Conservation (phyloP, 805 yeast genomes). For the Yamadazyma kitorensis region DNA sequence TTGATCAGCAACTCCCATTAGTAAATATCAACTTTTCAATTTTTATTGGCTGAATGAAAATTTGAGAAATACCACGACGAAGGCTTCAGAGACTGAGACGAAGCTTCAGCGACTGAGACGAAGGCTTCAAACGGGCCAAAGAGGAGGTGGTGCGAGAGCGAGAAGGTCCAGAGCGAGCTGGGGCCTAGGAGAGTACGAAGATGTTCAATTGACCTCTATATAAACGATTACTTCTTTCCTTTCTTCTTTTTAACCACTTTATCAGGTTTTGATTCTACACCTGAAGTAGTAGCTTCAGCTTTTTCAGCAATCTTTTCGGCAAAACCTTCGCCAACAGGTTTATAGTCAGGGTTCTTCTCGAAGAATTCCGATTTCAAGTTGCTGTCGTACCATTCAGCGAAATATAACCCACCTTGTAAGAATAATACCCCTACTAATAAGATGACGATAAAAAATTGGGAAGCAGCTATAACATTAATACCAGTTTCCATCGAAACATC, state of each 20-base stretch:
- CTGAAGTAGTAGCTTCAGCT: slow-evolving; percentile 11
- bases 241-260: slow-evolving; percentile 8
- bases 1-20: slow-evolving; percentile 30
- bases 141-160: too few species aligned
- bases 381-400: slow-evolving; percentile 64
- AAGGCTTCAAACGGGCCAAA: too few species aligned
- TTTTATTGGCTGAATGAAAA: slow-evolving; percentile 17
- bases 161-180: too few species aligned
- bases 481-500: slow-evolving; percentile 88
- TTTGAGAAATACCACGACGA: too few species aligned
- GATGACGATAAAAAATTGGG: slow-evolving; percentile 71
- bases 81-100: too few species aligned
- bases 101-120: too few species aligned
- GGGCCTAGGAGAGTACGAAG: too few species aligned
- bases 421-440: slow-evolving; percentile 75
- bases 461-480: slow-evolving; percentile 86
- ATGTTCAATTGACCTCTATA: too few species aligned
- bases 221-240: slow-evolving; percentile 14
- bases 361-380: slow-evolving; percentile 32
- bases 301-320: slow-evolving; percentile 11
- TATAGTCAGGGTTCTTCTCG: slow-evolving; percentile 24
- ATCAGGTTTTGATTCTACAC: slow-evolving; percentile 4
- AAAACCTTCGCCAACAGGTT: slow-evolving; percentile 16
- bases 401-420: slow-evolving; percentile 86
- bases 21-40: slow-evolving; percentile 9